Evolutionary conservation across 139 green algal species (phyloP).

Genomic region (Medakamo hakoo): DNA sequence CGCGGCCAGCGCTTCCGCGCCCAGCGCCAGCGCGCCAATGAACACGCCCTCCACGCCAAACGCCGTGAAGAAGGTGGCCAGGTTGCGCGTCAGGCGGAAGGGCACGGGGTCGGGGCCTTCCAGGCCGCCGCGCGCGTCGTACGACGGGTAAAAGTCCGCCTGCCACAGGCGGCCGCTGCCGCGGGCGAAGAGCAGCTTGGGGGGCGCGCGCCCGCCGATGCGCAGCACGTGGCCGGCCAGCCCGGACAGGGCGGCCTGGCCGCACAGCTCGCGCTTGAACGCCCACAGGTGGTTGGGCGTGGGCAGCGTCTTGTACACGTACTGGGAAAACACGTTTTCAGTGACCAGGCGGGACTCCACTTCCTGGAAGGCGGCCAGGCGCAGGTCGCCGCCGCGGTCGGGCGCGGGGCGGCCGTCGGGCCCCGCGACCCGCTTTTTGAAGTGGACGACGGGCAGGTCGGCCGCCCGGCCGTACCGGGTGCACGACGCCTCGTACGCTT

Average conservation of each 20-base stretch:
- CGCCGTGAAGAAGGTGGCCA: slow-evolving; percentile 80
- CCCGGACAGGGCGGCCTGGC: slow-evolving; percentile 69
- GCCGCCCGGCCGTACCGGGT: slow-evolving; percentile 71
- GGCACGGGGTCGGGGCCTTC: slow-evolving; percentile 72
- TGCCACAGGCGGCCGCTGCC: slow-evolving; percentile 68
- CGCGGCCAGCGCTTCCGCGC: slow-evolving; percentile 26
- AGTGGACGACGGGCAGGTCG: slow-evolving; percentile 75
- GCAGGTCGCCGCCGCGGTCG: slow-evolving; percentile 9
- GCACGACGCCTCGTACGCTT: slow-evolving; percentile 91
- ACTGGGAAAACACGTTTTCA: slow-evolving; percentile 91
- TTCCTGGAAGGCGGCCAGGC: slow-evolving; percentile 42
- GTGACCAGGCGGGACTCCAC: slow-evolving; percentile 49
- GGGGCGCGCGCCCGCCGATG: slow-evolving; percentile 65
- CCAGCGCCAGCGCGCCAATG: slow-evolving; percentile 40
- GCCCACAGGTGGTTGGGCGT: slow-evolving; percentile 68
- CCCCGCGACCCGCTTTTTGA: slow-evolving; percentile 54
- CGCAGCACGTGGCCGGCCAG: slow-evolving; percentile 70
- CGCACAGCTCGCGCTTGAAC: slow-evolving; percentile 83
- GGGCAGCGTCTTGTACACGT: slow-evolving; percentile 92
- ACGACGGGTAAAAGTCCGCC: slow-evolving; percentile 58
- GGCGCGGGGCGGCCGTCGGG: slow-evolving; percentile 4
- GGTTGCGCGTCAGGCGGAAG: slow-evolving; percentile 94
- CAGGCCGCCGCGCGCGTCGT: slow-evolving; percentile 42
- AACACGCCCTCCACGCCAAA: slow-evolving; percentile 86
- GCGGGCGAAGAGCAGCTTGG: slow-evolving; percentile 79